Evolutionary conservation across 495 filamentous ascomycete genomes (phyloP).

Genomic region (Penicillium daleae): DNA sequence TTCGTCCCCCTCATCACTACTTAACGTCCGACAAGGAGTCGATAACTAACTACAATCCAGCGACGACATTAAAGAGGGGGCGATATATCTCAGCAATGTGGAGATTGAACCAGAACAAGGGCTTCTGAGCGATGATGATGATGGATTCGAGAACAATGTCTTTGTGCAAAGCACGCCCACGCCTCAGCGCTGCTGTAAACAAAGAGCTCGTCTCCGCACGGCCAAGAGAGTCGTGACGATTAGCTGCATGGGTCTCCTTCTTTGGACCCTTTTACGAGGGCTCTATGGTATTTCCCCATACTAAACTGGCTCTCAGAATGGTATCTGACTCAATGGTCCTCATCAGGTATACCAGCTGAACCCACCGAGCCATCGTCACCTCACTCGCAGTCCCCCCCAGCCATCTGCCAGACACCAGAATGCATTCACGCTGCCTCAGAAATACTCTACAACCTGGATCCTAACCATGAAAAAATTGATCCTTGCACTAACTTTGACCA

Average conservation of each 20-base stretch:
- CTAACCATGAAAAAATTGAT: constrained; percentile 65
- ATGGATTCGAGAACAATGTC: constrained; percentile 9
- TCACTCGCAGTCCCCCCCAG: constrained; percentile 23
- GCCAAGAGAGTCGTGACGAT: constrained; percentile 16
- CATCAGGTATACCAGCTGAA: constrained; percentile 4
- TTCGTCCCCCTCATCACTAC: constrained; percentile 2
- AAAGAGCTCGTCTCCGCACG: constrained; percentile 17
- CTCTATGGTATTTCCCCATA: constrained; percentile 5
- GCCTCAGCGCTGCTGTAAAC: constrained; percentile 10
- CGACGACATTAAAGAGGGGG: constrained; percentile 11
- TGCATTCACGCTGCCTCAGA: constrained; percentile 72
- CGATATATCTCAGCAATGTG: constrained; percentile 1
- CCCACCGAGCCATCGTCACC: constrained; percentile 16
- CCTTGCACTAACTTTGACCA: constrained; percentile 72
- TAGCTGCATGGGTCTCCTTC: constrained; percentile 14
- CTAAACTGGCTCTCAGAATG: neutral
- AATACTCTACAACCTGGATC: constrained; percentile 67
- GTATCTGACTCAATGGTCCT: neutral
- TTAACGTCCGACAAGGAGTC: neutral
- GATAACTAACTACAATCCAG: constrained; percentile 15
- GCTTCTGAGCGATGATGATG: constrained; percentile 4
- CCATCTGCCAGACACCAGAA: constrained; percentile 59
- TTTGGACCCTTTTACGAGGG: constrained; percentile 9
- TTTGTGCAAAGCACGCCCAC: constrained; percentile 11
- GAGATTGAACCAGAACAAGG: constrained; percentile 13